Evolutionary conservation across 2,329 filamentous ascomycete genomes (phyloP).

Genomic region (Aplosporella prunicola): DNA sequence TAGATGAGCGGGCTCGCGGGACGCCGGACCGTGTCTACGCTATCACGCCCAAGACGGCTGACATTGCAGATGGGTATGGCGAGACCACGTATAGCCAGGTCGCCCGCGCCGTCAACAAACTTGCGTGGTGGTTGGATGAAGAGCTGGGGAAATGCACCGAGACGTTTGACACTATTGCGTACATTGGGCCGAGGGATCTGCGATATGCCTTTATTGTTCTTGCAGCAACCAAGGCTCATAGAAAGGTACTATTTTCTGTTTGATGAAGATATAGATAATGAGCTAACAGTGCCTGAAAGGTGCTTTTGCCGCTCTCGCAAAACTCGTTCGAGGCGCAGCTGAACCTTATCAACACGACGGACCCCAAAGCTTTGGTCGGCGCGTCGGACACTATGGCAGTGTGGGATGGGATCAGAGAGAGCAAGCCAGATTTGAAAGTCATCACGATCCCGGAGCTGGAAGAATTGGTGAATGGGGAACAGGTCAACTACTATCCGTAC

Average conservation of each 20-base stretch:
- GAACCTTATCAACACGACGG: not conserved
- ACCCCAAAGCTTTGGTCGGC: not conserved
- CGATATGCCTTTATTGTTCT: not conserved
- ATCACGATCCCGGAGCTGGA: not conserved
- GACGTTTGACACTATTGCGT: not conserved
- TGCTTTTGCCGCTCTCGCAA: not conserved
- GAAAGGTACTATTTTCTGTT: not conserved
- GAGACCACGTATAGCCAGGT: not conserved
- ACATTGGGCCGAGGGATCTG: not conserved
- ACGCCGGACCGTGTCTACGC: not conserved
- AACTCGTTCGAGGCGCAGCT: constrained; percentile 1
- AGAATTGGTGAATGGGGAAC: not conserved
- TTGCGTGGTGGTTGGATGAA: constrained; percentile 1
- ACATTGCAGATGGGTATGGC: not conserved
- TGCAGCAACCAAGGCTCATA: not conserved
- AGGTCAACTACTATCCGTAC: not conserved
- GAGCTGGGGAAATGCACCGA: not conserved
- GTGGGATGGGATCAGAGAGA: not conserved
- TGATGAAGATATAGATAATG: not conserved
- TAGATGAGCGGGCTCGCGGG: not conserved
- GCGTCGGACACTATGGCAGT: not conserved
- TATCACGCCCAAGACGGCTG: not conserved
- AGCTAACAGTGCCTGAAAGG: not conserved
- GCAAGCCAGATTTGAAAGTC: not conserved
- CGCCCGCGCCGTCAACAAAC: not conserved